These are phyloP conservation scores for Umbelopsis vinacea DNA, from an alignment of 192 early-diverging fungal genomes.

Conservation along the genomic window DNA sequence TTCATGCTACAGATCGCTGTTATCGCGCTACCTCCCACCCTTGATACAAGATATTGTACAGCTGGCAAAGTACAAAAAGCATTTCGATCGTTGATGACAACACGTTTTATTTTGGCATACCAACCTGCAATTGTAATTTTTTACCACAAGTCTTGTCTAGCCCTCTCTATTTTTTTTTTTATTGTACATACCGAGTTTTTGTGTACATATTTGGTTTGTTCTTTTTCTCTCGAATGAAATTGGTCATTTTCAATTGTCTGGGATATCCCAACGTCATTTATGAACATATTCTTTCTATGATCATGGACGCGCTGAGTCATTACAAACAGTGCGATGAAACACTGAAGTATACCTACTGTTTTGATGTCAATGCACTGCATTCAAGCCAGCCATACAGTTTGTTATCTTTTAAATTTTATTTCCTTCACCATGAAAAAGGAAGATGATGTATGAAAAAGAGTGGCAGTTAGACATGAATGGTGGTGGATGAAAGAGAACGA, in stretches of 20 bases:
- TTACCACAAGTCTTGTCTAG: background rate
- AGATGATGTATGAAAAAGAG: background rate
- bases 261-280: too few relatives aligned
- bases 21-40: background rate
- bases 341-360: too few relatives aligned
- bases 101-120: background rate
- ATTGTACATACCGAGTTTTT: background rate
- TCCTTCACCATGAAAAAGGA: background rate
- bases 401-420: too few relatives aligned
- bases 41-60: conserved; percentile 14
- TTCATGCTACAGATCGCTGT: background rate
- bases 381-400: too few relatives aligned
- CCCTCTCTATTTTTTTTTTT: background rate
- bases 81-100: conserved; percentile 1
- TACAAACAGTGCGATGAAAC: too few relatives aligned
- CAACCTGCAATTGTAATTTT: background rate
- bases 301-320: too few relatives aligned
- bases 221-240: background rate
- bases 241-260: background rate
- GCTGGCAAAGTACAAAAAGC: conserved; percentile 13
- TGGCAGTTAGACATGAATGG: background rate
- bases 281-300: too few relatives aligned
- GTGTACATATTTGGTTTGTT: background rate
- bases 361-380: too few relatives aligned
- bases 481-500: background rate